These are phyloP conservation scores for Tetrastigma voinierianum DNA, from an alignment of 164 flowering plant genomes.

Conservation along the genomic window DNA sequence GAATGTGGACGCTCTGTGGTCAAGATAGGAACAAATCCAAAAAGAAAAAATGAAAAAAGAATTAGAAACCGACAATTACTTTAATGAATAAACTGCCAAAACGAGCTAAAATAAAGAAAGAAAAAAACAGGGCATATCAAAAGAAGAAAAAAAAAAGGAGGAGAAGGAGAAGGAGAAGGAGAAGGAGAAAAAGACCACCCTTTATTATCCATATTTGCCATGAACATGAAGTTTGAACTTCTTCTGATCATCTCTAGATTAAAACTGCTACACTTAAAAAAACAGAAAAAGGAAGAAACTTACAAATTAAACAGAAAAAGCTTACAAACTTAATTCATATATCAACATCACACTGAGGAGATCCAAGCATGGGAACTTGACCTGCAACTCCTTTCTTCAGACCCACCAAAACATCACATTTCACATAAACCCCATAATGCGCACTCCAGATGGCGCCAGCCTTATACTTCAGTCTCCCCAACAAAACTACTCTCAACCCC, in stretches of 20 bases:
- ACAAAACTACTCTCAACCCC: conserved; percentile 51
- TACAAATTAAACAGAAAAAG: conserved; percentile 1
- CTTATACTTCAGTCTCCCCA: conserved; percentile 71
- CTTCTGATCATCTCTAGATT: neutral
- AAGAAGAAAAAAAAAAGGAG: too few species aligned
- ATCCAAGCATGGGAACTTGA: conserved; percentile 67
- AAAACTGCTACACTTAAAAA: neutral
- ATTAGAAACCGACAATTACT: too few species aligned
- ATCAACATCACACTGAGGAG: conserved; percentile 65
- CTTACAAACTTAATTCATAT: conserved; percentile 10
- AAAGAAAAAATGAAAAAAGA: too few species aligned
- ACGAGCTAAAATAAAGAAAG: too few species aligned
- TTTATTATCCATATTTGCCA: too few species aligned
- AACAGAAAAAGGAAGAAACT: neutral
- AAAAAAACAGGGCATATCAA: too few species aligned
- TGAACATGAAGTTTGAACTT: neutral
- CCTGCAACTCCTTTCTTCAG: conserved; percentile 54
- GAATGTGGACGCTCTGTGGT: too few species aligned
- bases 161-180: too few species aligned
- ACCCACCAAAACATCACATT: conserved; percentile 70
- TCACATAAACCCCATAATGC: conserved; percentile 49
- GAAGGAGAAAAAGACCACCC: too few species aligned
- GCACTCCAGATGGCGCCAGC: conserved; percentile 50
- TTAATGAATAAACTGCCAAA: too few species aligned
- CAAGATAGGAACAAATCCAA: too few species aligned